These are phyloP conservation scores for Boletales sp. DNA, from an alignment of 768 basidiomycete species.

Conservation along the genomic window DNA sequence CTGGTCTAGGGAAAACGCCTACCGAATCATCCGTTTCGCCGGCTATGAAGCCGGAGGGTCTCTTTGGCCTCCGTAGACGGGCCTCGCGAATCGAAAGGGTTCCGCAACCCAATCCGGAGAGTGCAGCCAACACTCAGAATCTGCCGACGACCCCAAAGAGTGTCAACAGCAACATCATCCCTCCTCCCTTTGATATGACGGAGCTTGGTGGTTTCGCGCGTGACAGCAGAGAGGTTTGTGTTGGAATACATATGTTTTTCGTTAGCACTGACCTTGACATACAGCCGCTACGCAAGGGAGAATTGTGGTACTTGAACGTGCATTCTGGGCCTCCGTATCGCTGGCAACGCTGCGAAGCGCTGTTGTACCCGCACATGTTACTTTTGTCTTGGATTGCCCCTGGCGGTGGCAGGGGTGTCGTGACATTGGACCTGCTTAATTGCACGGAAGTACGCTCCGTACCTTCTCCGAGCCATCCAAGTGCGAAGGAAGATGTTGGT, in stretches of 20 bases:
- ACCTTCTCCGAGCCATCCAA: constrained; percentile 76
- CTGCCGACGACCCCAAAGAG: constrained; percentile 27
- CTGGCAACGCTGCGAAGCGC: constrained; percentile 80
- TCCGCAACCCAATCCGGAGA: constrained; percentile 13
- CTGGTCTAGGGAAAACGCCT: constrained; percentile 34
- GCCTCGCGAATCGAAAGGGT: constrained; percentile 23
- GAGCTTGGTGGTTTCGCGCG: constrained; percentile 43
- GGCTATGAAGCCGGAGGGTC: constrained; percentile 24
- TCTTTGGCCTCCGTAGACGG: constrained; percentile 34
- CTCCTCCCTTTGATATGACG: constrained; percentile 45
- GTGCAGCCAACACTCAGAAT: constrained; percentile 4
- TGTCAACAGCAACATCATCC: constrained; percentile 32
- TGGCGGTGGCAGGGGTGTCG: constrained; percentile 78
- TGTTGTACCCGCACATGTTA: constrained; percentile 80
- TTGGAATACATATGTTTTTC: not conserved
- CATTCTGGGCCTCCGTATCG: constrained; percentile 74
- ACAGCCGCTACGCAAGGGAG: constrained; percentile 84
- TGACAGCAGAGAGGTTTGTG: constrained; percentile 42
- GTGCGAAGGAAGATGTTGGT: constrained; percentile 81
- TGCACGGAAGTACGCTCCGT: constrained; percentile 84
- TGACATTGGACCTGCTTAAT: constrained; percentile 82
- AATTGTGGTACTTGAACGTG: constrained; percentile 90
- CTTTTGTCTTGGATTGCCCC: constrained; percentile 85
- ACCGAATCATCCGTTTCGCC: constrained; percentile 40
- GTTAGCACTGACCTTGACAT: constrained; percentile 7